Evolutionary conservation across 495 filamentous ascomycete genomes (phyloP).

Genomic region (Viridothelium virens): DNA sequence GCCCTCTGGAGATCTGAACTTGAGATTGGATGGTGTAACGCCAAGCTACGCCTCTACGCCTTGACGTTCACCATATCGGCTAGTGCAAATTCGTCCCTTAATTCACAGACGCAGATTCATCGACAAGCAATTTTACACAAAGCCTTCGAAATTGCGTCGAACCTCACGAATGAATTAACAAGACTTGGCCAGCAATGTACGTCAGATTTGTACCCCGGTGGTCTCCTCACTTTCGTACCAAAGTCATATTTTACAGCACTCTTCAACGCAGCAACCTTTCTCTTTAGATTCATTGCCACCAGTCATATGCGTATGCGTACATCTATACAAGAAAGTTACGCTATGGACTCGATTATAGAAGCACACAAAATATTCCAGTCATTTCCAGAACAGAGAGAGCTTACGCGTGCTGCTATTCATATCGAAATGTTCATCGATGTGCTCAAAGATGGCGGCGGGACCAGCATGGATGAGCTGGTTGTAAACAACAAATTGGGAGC

Average conservation of each 20-base stretch:
- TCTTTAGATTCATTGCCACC: neutral
- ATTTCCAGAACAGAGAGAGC: neutral
- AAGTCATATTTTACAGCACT: neutral
- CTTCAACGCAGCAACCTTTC: neutral
- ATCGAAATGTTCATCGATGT: slow-evolving; percentile 3
- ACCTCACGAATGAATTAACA: neutral
- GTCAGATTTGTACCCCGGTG: neutral
- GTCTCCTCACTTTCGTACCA: neutral
- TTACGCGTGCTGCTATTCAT: neutral
- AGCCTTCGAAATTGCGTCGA: neutral
- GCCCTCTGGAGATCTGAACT: neutral
- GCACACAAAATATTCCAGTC: slow-evolving; percentile 3
- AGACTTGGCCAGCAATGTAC: neutral
- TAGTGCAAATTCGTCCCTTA: neutral
- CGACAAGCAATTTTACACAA: neutral
- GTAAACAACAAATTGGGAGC: neutral
- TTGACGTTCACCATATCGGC: neutral
- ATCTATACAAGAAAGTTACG: neutral
- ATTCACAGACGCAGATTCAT: neutral
- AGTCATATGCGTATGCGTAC: neutral
- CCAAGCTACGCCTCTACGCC: neutral
- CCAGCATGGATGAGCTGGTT: neutral
- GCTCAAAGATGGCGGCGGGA: neutral
- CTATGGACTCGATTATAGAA: neutral
- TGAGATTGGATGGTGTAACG: neutral